phyloP scores from a whole-genome alignment of 208 protist genomes.

The Spongospora subterranea region DNA sequence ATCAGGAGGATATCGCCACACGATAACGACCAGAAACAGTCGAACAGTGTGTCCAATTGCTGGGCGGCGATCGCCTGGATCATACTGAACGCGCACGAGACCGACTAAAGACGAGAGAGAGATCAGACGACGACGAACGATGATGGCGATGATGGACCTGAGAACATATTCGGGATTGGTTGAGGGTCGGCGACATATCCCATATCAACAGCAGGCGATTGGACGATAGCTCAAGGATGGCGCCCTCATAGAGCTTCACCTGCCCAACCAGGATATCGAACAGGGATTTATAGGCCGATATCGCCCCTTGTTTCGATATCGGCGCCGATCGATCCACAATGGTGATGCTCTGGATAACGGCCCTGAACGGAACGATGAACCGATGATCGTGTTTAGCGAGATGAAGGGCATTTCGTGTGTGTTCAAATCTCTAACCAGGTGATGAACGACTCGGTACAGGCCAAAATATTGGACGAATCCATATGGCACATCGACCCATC shows the following conservation, averaged over 20 bases:
- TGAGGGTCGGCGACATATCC: neutral
- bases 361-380: too few species aligned
- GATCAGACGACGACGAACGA: neutral
- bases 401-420: too few species aligned
- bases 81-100: neutral
- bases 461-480: too few species aligned
- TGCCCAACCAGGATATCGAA: too few species aligned
- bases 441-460: too few species aligned
- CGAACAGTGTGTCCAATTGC: neutral
- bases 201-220: neutral
- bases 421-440: too few species aligned
- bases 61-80: neutral
- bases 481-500: too few species aligned
- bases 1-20: conserved; percentile 16
- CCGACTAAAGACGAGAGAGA: neutral
- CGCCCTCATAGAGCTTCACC: neutral
- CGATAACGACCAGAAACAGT: neutral
- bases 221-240: neutral
- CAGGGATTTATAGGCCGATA: too few species aligned
- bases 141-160: neutral
- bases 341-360: too few species aligned
- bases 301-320: too few species aligned
- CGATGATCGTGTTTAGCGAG: too few species aligned
- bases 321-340: too few species aligned
- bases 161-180: neutral